Base-by-base conservation (phyloP, 2,329 filamentous ascomycete species). In the Cladosporium colombiae region DNA sequence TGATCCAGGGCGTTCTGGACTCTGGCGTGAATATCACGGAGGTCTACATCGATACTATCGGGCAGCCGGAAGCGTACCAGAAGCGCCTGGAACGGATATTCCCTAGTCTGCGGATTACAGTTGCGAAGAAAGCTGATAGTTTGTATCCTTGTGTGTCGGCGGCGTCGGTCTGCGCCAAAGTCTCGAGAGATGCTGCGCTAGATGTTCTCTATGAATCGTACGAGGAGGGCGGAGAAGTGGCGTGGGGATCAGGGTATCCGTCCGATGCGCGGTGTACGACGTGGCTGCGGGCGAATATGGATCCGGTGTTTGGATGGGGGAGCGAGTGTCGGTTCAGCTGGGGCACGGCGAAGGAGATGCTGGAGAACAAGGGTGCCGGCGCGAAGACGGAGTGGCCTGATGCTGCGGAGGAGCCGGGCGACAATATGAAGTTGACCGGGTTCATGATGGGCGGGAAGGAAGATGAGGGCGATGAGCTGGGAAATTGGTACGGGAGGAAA, bases 41-140 rank as follows among this genome's bases (percentile, higher is more conserved):
- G 78, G 91, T 99, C 61, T 99, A 93, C 77, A 93, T 99, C 75
- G 94, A 99, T 80, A 98, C 94, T 2, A 91, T 98, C 74, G 94
- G 94, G 37, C 90, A 85, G 65, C 93, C 94, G 1, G 88, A 86
- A 21, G 82, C 88, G 4, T 97, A 98, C 81, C 93, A 98, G 82
- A 88, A 86, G 74, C 92, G 90, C 75, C 83, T 99, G 63, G 90
- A 94, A 80, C 84, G 88, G 67, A 84, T 96, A 62, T 98, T 98
- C 77, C 94, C 95, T 1, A 89, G 88, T 0, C 74, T 79, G 44
- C 72, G 75, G 3, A 82, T 84, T 65, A 83, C 81, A 0, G 82
- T 84, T 2, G 82, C 81, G 29, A 84, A 82, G 71, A 98, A 98
- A 82, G 94, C 95, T 3, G 94, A 99, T 77, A 92, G 90, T 67